Evolutionary conservation across 768 basidiomycete genomes (phyloP).

Genomic region (Rhodosporidiobolus sp.): DNA sequence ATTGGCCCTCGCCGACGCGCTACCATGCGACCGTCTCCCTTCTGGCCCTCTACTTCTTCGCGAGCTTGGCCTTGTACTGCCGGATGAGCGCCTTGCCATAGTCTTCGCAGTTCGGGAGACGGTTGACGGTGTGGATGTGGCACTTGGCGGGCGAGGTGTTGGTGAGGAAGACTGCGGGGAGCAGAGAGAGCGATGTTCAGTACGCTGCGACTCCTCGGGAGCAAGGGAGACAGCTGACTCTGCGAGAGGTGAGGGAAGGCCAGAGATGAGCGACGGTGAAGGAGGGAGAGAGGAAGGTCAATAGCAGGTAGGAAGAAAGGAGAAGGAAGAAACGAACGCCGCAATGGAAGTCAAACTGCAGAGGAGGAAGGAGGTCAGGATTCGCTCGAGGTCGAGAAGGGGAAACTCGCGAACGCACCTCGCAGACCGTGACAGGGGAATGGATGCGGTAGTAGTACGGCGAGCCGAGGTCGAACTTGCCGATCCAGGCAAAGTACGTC

Average conservation of each 20-base stretch:
- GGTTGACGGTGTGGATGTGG: slow-evolving; percentile 45
- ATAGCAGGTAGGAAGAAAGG: too few relatives aligned
- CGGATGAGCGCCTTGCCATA: slow-evolving; percentile 44
- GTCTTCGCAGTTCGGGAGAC: slow-evolving; percentile 44
- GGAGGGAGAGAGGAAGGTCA: too few relatives aligned
- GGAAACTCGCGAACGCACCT: slow-evolving; percentile 25
- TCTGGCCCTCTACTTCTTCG: too few relatives aligned
- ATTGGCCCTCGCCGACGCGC: too few relatives aligned
- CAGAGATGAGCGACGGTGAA: too few relatives aligned
- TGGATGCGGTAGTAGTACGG: slow-evolving; percentile 47
- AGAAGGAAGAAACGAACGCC: too few relatives aligned
- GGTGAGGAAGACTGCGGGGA: slow-evolving; percentile 46
- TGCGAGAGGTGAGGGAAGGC: too few relatives aligned
- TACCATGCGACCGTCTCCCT: too few relatives aligned
- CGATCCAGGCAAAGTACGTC: slow-evolving; percentile 46
- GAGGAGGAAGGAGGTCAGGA: background rate
- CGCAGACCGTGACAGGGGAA: slow-evolving; percentile 45
- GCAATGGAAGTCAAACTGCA: slow-evolving; percentile 46
- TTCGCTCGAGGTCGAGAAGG: background rate
- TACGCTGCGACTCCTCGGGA: too few relatives aligned
- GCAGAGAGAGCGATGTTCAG: too few relatives aligned
- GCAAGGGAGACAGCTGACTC: too few relatives aligned
- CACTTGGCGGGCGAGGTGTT: slow-evolving; percentile 47
- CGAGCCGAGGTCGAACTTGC: slow-evolving; percentile 44
- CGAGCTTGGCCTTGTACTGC: slow-evolving; percentile 33